A percentile compares a stretch with the other conserved stretches of the same genome.
Conservation (phyloP, 1,284 basidiomycete species). For the Entoloma clypeatum region DNA sequence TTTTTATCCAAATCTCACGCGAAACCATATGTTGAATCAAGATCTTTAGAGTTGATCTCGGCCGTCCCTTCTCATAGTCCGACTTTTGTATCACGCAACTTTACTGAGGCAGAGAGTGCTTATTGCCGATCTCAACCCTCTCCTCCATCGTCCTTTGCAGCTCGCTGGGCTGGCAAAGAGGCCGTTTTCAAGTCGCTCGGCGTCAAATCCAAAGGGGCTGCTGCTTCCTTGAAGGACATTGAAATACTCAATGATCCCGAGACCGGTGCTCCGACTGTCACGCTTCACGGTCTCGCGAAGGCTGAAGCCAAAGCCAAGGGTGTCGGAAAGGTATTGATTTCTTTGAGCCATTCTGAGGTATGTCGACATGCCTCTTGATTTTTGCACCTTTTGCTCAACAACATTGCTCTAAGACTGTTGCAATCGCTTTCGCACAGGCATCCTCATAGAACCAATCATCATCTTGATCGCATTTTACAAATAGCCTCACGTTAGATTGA, state of each 20-base stretch:
- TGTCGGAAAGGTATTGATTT: constrained; percentile 75
- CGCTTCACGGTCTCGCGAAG: constrained; percentile 81
- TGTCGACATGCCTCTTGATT: constrained; percentile 25
- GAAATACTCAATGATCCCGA: constrained; percentile 79
- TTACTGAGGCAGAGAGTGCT: constrained; percentile 82
- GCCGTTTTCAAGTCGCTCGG: constrained; percentile 98
- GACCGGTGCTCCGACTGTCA: constrained; percentile 69
- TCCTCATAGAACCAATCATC: too few species aligned
- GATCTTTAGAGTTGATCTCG: constrained; percentile 77
- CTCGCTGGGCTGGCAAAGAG: constrained; percentile 97
- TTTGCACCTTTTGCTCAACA: constrained; percentile 17
- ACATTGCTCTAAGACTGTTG: constrained; percentile 54
- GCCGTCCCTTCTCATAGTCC: constrained; percentile 87
- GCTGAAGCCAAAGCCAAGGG: constrained; percentile 71
- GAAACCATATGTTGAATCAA: constrained; percentile 12
- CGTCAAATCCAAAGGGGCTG: constrained; percentile 87
- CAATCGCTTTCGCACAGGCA: constrained; percentile 80
- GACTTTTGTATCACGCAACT: constrained; percentile 91
- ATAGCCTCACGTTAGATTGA: too few species aligned
- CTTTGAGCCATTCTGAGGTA: constrained; percentile 89
- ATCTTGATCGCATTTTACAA: too few species aligned
- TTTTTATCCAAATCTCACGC: constrained; percentile 7
- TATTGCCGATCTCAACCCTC: constrained; percentile 91
- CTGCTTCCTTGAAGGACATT: constrained; percentile 92
- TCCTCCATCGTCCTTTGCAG: constrained; percentile 87